phyloP scores from a whole-genome alignment of 225 moss, liverwort and hornwort species.

The Asterella californica region DNA sequence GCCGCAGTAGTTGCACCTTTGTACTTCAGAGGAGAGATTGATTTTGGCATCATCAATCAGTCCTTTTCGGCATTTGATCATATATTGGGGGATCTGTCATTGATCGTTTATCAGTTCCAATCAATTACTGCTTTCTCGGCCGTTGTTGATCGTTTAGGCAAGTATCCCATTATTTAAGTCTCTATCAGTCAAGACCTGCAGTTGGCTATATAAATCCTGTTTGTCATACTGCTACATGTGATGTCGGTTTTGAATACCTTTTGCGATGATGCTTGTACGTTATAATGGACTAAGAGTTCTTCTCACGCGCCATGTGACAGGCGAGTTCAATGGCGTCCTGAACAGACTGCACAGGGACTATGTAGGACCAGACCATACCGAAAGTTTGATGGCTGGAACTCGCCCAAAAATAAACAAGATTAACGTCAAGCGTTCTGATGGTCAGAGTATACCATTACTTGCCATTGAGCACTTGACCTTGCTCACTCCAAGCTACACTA shows the following conservation, averaged over 20 bases:
- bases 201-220: background rate
- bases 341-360: slow-evolving; percentile 26
- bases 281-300: background rate
- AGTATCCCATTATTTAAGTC: background rate
- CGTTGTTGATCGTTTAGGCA: slow-evolving; percentile 90
- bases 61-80: slow-evolving; percentile 97
- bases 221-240: background rate
- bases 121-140: slow-evolving; percentile 95
- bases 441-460: slow-evolving; percentile 42
- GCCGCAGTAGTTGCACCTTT: slow-evolving; percentile 97
- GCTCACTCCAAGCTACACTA: slow-evolving; percentile 41
- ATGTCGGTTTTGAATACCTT: background rate
- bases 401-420: slow-evolving; percentile 24
- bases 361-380: slow-evolving; percentile 31
- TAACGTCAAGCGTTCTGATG: slow-evolving; percentile 19
- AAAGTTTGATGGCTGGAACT: slow-evolving; percentile 12
- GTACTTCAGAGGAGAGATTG: slow-evolving; percentile 84
- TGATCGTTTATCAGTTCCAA: slow-evolving; percentile 93
- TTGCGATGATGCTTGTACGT: background rate
- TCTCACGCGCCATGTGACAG: slow-evolving; percentile 36
- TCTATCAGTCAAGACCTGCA: background rate
- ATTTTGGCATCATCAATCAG: slow-evolving; percentile 97
- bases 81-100: slow-evolving; percentile 83
- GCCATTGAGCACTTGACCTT: slow-evolving; percentile 41
- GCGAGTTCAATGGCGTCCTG: slow-evolving; percentile 74